Percentiles rank a stretch among this genome's conserved stretches.
Evolutionary conservation across 2,329 filamentous ascomycete genomes (phyloP).

Genomic region (Thermoascus crustaceus): DNA sequence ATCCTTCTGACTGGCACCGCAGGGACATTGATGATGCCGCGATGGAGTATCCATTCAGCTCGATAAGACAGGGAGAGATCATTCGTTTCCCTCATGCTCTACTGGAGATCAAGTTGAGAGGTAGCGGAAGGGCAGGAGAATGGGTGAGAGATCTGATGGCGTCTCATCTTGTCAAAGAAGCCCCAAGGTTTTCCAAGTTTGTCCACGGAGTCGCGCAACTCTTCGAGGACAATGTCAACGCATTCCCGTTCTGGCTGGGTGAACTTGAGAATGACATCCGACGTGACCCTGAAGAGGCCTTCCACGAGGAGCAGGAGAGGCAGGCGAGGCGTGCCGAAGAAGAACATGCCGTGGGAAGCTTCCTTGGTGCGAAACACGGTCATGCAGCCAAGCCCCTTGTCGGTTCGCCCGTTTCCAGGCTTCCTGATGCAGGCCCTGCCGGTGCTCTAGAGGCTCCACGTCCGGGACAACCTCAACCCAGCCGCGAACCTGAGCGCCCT

Average conservation of each 20-base stretch:
- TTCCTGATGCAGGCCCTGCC: constrained; percentile 14
- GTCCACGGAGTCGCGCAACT: constrained; percentile 85
- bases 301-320: constrained; percentile 82
- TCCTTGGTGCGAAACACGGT: constrained; percentile 53
- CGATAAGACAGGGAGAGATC: constrained; percentile 84
- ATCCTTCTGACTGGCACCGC: constrained; percentile 84
- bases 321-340: constrained; percentile 75
- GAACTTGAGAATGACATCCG: constrained; percentile 90
- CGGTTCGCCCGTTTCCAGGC: constrained; percentile 26
- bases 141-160: constrained; percentile 91
- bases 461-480: constrained; percentile 1
- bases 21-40: constrained; percentile 74
- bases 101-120: constrained; percentile 81
- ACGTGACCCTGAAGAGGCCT: constrained; percentile 81
- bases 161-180: constrained; percentile 84
- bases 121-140: constrained; percentile 55
- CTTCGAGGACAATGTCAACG: constrained; percentile 95
- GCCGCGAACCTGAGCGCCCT: too few relatives aligned
- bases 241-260: constrained; percentile 89
- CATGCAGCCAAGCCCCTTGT: constrained; percentile 21
- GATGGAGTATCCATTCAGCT: constrained; percentile 79
- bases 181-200: constrained; percentile 92
- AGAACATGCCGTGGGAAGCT: constrained; percentile 79
- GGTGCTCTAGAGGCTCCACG: constrained; percentile 1
- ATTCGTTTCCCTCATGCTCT: constrained; percentile 84